Percentiles rank a stretch among this genome's conserved stretches.
Evolutionary conservation across 148 eudicot genomes (phyloP).

Genomic region (Chenopodium album): DNA sequence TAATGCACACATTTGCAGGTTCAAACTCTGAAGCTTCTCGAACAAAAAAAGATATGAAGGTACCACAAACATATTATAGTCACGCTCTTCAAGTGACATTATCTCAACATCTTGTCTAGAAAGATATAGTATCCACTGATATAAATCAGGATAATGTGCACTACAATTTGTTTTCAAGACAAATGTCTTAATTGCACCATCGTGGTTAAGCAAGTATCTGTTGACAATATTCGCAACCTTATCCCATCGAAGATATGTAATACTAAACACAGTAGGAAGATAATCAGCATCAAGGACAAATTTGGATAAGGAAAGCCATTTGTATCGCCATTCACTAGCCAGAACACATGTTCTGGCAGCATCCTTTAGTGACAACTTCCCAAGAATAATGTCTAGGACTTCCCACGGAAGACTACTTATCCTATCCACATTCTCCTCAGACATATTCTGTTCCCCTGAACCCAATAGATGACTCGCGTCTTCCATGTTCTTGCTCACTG

Average conservation of each 20-base stretch:
- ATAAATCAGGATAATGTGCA: conserved; percentile 8
- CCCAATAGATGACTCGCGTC: not conserved
- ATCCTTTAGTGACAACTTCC: not conserved
- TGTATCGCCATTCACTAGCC: conserved; percentile 12
- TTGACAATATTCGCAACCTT: not conserved
- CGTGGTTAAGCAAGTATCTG: not conserved
- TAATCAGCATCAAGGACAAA: not conserved
- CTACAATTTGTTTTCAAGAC: not conserved
- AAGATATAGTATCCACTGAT: conserved; percentile 13
- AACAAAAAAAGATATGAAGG: conserved; percentile 3
- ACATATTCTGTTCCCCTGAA: not conserved
- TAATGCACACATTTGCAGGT: not conserved
- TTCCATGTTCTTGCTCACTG: conserved; percentile 7
- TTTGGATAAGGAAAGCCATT: conserved; percentile 12
- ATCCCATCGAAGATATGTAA: not conserved
- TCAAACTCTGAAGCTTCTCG: not conserved
- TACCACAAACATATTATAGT: not conserved
- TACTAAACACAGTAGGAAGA: not conserved
- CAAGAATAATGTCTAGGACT: conserved; percentile 2
- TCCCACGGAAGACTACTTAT: conserved; percentile 12
- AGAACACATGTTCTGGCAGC: conserved; percentile 9
- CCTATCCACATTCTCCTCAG: conserved; percentile 9
- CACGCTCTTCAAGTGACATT: not conserved
- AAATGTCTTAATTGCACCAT: not conserved
- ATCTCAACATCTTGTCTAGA: not conserved